Evolutionary conservation across 2,329 filamentous ascomycete genomes (phyloP).

Genomic region (Canariomyces notabilis): DNA sequence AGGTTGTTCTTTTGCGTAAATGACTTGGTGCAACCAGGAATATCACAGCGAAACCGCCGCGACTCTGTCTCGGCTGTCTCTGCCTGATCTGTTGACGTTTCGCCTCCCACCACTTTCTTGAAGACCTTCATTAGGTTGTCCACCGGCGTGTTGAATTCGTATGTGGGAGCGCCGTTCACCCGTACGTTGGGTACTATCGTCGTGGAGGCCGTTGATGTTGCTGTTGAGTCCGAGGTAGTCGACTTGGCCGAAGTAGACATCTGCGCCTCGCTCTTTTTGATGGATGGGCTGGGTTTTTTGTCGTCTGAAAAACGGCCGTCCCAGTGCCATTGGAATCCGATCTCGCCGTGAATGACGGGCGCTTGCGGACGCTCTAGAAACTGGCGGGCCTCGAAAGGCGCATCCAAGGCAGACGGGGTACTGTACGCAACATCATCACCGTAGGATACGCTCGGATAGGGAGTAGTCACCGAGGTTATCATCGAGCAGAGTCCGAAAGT

Average conservation of each 20-base stretch:
- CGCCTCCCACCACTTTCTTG: slow-evolving; percentile 56
- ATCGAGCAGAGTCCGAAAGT: slow-evolving; percentile 41
- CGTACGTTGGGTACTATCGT: slow-evolving; percentile 43
- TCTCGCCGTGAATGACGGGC: slow-evolving; percentile 28
- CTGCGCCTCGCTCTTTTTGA: slow-evolving; percentile 34
- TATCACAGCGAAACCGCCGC: slow-evolving; percentile 69
- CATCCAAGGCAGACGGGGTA: slow-evolving; percentile 25
- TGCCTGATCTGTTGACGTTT: slow-evolving; percentile 22
- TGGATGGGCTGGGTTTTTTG: slow-evolving; percentile 31
- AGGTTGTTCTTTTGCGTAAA: slow-evolving; percentile 92
- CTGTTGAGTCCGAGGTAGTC: slow-evolving; percentile 10
- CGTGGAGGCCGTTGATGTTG: slow-evolving; percentile 29
- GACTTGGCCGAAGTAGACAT: slow-evolving; percentile 19
- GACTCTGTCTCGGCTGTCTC: slow-evolving; percentile 46
- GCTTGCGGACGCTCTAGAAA: slow-evolving; percentile 26
- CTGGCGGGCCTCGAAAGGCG: slow-evolving; percentile 29
- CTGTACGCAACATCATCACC: slow-evolving; percentile 39
- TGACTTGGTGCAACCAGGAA: slow-evolving; percentile 70
- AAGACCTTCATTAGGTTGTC: slow-evolving; percentile 87
- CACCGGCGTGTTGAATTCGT: slow-evolving; percentile 71
- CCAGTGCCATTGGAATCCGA: slow-evolving; percentile 22
- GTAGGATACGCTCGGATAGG: slow-evolving; percentile 37
- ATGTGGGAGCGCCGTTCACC: slow-evolving; percentile 43
- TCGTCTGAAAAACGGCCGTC: slow-evolving; percentile 28
- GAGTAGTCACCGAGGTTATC: slow-evolving; percentile 38